A percentile compares a stretch with the other conserved stretches of the same genome.
These are phyloP conservation scores for Medicago lupulina DNA, from an alignment of 306 rosid species.

Conservation along the genomic window DNA sequence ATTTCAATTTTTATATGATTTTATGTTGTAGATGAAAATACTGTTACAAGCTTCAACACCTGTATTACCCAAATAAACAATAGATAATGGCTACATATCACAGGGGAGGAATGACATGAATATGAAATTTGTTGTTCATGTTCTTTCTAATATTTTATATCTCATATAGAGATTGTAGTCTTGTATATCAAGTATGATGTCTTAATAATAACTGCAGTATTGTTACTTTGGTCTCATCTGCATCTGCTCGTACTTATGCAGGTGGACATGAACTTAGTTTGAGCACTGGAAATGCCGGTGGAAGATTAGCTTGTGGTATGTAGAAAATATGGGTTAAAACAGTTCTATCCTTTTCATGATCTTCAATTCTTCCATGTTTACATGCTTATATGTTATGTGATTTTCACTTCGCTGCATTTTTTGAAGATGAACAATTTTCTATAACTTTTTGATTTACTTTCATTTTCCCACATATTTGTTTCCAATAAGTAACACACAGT, in stretches of 20 bases:
- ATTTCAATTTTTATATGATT: conserved; percentile 3
- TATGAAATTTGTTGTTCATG: conserved; percentile 33
- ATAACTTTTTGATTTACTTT: conserved; percentile 5
- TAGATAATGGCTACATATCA: conserved; percentile 17
- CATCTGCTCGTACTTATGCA: conserved; percentile 48
- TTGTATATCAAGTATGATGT: conserved; percentile 22
- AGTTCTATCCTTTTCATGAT: conserved; percentile 16
- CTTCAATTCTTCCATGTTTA: conserved; percentile 11
- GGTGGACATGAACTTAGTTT: conserved; percentile 92
- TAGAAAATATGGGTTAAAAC: conserved; percentile 27
- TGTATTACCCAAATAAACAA: not conserved
- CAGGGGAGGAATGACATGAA: conserved; percentile 22
- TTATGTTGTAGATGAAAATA: conserved; percentile 26
- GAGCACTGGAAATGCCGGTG: conserved; percentile 91
- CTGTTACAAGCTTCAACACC: conserved; percentile 30
- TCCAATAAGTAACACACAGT: not conserved
- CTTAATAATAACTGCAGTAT: conserved; percentile 8
- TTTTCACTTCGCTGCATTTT: conserved; percentile 12
- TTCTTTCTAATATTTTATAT: conserved; percentile 25
- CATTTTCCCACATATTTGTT: conserved; percentile 21
- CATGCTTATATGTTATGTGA: conserved; percentile 12
- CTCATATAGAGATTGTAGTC: conserved; percentile 6
- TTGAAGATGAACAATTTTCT: conserved; percentile 12
- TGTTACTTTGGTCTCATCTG: conserved; percentile 35
- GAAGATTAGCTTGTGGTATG: conserved; percentile 97